Conservation (phyloP, 2,329 filamentous ascomycete genomes). For the Capronia coronata region DNA sequence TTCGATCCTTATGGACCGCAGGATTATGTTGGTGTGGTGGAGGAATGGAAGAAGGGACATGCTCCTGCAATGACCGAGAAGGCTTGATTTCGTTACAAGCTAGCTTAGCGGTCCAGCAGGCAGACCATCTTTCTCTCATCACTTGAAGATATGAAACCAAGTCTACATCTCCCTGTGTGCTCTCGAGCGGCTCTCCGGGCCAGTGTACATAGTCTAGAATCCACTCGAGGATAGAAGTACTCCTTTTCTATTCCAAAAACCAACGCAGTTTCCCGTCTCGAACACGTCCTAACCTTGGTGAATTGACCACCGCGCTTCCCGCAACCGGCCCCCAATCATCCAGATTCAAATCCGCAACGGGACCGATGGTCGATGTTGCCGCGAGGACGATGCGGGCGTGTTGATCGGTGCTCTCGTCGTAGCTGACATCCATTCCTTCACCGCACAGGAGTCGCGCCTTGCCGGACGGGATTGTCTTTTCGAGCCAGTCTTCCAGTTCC, state of each 20-base stretch:
- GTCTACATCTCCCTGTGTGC: no score
- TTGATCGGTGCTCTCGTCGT: not conserved
- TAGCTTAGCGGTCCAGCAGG: no score
- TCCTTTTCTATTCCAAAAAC: not conserved
- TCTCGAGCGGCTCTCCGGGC: no score
- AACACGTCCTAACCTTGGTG: not conserved
- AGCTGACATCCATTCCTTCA: not conserved
- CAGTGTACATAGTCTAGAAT: no score
- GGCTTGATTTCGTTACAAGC: no score
- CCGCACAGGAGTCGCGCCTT: not conserved
- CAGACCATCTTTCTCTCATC: no score
- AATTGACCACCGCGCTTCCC: not conserved
- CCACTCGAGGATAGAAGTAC: no score
- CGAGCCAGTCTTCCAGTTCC: not conserved
- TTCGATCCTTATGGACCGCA: slow-evolving; percentile 28
- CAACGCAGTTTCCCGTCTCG: not conserved
- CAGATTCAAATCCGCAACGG: not conserved
- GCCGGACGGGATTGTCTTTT: not conserved
- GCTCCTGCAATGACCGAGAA: not conserved
- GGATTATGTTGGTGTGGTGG: slow-evolving; percentile 39
- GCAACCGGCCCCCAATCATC: not conserved
- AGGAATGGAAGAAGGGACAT: slow-evolving; percentile 32
- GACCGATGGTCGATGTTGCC: not conserved
- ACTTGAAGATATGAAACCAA: no score
- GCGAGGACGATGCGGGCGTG: not conserved